Percentiles rank a stretch among this genome's conserved stretches.
Conservation (phyloP, 2,329 filamentous ascomycete genomes). For the Magnaporthiopsis rhizophila region DNA sequence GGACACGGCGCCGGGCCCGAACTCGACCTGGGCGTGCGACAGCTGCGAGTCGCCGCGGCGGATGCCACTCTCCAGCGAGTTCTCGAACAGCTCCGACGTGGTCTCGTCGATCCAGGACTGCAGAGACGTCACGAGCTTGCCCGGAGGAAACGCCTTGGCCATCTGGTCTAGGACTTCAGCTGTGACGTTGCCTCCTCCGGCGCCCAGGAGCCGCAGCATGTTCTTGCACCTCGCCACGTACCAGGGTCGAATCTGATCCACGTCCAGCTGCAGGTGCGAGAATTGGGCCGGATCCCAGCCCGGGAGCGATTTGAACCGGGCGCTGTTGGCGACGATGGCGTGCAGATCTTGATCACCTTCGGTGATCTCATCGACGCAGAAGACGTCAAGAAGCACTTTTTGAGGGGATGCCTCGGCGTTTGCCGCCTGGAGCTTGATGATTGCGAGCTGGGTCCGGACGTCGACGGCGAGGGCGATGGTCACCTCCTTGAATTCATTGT, state of each 20-base stretch:
- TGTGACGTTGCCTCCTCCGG: background rate
- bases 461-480: conserved; percentile 1
- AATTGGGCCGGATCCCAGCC: background rate
- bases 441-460: conserved; percentile 5
- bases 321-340: background rate
- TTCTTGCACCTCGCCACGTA: background rate
- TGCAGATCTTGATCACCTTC: background rate
- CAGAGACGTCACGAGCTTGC: background rate
- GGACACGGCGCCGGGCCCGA: background rate
- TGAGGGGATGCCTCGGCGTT: background rate
- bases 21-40: background rate
- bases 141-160: background rate
- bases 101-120: conserved; percentile 1
- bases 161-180: background rate
- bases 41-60: no score
- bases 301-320: background rate
- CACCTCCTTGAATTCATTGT: background rate
- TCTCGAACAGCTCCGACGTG: background rate
- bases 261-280: background rate
- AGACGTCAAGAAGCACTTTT: background rate
- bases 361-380: background rate
- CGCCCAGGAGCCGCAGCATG: background rate
- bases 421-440: background rate
- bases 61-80: background rate
- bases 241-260: background rate